These are phyloP conservation scores for Suillus weaverae DNA, from an alignment of 768 basidiomycete species.

Conservation along the genomic window DNA sequence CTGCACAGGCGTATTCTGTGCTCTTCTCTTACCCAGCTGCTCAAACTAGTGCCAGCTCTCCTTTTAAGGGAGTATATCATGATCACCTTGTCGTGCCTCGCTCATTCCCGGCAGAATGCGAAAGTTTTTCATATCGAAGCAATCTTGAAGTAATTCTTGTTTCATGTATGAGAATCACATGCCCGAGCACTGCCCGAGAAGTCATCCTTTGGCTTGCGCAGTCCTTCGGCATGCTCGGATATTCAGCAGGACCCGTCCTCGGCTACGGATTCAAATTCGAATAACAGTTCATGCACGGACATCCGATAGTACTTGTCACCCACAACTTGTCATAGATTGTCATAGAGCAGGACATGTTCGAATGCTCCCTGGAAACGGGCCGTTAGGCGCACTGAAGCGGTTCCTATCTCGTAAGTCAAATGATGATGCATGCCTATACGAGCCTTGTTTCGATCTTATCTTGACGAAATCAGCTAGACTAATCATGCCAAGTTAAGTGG, in stretches of 20 bases:
- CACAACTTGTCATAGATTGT: neutral
- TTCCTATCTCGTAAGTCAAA: neutral
- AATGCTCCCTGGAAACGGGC: neutral
- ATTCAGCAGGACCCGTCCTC: neutral
- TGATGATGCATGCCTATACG: neutral
- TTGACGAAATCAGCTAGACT: neutral
- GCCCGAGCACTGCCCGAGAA: conserved; percentile 6
- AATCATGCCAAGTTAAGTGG: neutral
- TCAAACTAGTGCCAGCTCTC: neutral
- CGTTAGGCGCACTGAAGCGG: neutral
- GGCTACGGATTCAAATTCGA: neutral
- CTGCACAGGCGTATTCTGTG: neutral
- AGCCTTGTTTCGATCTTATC: neutral
- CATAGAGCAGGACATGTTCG: neutral
- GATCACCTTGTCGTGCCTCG: neutral
- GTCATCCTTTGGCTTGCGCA: neutral
- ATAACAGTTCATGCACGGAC: neutral
- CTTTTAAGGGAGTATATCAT: neutral
- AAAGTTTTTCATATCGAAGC: neutral
- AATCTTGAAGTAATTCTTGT: neutral
- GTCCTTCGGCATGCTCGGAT: neutral
- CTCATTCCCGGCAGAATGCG: neutral
- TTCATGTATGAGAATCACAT: neutral
- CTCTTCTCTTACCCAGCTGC: neutral
- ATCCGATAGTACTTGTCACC: neutral